Conservation (phyloP, 108 stramenopile species). For the Seminavis robusta region DNA sequence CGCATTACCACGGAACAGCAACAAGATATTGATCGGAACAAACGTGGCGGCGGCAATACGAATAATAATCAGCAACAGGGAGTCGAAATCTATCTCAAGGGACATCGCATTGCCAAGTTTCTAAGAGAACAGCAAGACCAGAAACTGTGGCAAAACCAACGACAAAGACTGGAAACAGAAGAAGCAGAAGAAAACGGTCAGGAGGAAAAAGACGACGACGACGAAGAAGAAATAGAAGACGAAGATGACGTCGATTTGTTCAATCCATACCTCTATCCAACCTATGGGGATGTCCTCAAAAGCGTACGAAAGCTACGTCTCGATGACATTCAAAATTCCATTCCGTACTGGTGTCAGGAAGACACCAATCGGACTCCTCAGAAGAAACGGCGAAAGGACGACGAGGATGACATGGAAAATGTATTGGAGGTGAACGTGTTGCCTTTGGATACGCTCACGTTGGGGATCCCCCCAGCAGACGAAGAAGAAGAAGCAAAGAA, state of each 20-base stretch:
- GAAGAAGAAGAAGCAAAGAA: constrained; percentile 10
- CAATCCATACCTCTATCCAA: constrained; percentile 8
- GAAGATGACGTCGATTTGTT: background rate
- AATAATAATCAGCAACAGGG: background rate
- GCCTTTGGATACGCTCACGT: background rate
- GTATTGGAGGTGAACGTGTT: too few species aligned
- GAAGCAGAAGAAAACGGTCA: background rate
- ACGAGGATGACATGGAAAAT: too few species aligned
- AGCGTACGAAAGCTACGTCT: constrained; percentile 6
- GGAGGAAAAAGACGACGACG: background rate
- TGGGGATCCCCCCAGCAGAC: background rate
- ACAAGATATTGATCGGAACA: background rate
- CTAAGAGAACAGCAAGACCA: background rate
- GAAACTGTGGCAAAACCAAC: background rate
- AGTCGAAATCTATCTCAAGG: background rate
- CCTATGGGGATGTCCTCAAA: background rate
- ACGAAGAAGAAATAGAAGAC: constrained; percentile 5
- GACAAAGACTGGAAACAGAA: background rate
- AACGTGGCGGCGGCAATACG: background rate
- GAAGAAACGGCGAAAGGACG: constrained; percentile 7
- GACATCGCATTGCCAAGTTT: background rate
- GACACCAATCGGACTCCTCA: background rate
- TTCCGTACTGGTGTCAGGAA: background rate
- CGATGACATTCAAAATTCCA: background rate
- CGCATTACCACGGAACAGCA: background rate